Percentiles rank a stretch among this genome's conserved stretches.
Evolutionary conservation across 2,329 filamentous ascomycete genomes (phyloP).

Genomic region (Ampelomyces quisqualis): DNA sequence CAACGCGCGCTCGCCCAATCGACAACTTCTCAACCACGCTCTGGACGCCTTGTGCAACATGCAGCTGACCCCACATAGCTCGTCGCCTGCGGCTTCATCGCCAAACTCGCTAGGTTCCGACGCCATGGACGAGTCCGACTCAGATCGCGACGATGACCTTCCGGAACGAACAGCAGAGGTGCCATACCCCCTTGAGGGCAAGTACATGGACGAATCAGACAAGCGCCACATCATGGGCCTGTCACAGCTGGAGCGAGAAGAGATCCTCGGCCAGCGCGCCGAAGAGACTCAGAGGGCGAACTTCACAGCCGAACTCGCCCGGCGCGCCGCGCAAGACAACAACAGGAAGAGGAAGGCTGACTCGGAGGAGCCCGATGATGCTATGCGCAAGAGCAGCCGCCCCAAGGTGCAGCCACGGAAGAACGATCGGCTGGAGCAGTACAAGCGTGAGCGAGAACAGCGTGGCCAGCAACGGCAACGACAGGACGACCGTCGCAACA

Average conservation of each 20-base stretch:
- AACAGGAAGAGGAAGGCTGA: constrained; percentile 73
- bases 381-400: constrained; percentile 65
- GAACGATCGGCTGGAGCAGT: constrained; percentile 73
- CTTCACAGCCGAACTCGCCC: constrained; percentile 79
- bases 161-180: constrained; percentile 61
- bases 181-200: constrained; percentile 82
- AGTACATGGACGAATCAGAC: constrained; percentile 62
- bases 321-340: constrained; percentile 69
- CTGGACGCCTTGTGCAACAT: constrained; percentile 15
- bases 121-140: constrained; percentile 80
- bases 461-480: constrained; percentile 59
- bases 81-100: constrained; percentile 63
- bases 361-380: constrained; percentile 75
- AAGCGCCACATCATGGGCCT: constrained; percentile 71
- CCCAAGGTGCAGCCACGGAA: constrained; percentile 56
- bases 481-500: constrained; percentile 51
- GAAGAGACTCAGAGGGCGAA: constrained; percentile 78
- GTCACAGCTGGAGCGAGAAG: constrained; percentile 88
- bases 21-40: constrained; percentile 11
- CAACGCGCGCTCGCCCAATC: constrained; percentile 10
- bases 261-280: constrained; percentile 83
- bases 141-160: constrained; percentile 45
- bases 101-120: constrained; percentile 75
- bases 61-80: constrained; percentile 54
- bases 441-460: constrained; percentile 56